These are phyloP conservation scores for Debaryomycetaceae sp. DNA, from an alignment of 1,139 yeast genomes.

Conservation along the genomic window DNA sequence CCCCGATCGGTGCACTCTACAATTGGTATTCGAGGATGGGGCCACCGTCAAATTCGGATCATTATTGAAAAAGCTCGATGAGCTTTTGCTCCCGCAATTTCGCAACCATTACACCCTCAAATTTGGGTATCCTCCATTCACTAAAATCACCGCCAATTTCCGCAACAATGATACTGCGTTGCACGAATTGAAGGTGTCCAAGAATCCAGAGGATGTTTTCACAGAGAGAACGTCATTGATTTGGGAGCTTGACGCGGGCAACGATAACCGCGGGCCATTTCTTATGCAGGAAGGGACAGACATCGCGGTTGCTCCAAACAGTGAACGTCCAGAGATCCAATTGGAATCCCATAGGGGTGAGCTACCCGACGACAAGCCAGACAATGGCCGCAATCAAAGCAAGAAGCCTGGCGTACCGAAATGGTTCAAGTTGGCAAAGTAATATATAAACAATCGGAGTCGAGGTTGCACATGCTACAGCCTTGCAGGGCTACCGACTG, in stretches of 20 bases:
- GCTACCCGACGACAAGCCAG: conserved; percentile 16
- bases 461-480: too few relatives aligned
- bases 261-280: conserved; percentile 20
- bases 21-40: conserved; percentile 37
- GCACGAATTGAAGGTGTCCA: conserved; percentile 30
- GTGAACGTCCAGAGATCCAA: conserved; percentile 38
- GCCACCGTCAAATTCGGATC: conserved; percentile 40
- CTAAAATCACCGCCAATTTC: conserved; percentile 26
- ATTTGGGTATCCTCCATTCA: conserved; percentile 44
- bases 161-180: conserved; percentile 28
- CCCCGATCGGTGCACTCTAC: conserved; percentile 51
- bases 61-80: conserved; percentile 33
- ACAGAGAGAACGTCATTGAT: conserved; percentile 27
- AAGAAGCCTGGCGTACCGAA: conserved; percentile 23
- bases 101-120: conserved; percentile 30
- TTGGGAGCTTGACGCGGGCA: conserved; percentile 25
- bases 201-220: conserved; percentile 13
- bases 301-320: conserved; percentile 16
- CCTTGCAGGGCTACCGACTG: too few relatives aligned
- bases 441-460: too few relatives aligned
- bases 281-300: conserved; percentile 15
- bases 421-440: conserved; percentile 32
- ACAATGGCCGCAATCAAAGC: conserved; percentile 4
- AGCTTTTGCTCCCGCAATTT: conserved; percentile 33
- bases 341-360: conserved; percentile 30